These are phyloP conservation scores for Chrysanthemum lavandulifolium DNA, from an alignment of 129 eudicot species.

Conservation along the genomic window DNA sequence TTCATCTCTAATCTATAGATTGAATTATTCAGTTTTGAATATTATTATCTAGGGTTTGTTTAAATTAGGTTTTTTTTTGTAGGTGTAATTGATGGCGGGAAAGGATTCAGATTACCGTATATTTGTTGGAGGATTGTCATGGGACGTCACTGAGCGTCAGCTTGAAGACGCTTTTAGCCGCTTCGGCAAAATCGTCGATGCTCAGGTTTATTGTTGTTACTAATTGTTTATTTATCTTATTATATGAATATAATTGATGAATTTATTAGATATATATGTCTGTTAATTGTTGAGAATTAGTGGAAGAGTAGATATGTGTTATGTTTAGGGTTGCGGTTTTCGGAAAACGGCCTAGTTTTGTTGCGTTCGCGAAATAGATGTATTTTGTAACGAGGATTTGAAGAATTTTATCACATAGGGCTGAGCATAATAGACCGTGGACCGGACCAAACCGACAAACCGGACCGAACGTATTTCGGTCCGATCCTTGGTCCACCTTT, in stretches of 20 bases:
- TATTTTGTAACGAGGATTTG: background rate
- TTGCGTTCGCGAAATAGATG: background rate
- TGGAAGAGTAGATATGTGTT: background rate
- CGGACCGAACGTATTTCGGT: no score
- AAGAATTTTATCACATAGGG: background rate
- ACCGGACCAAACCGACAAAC: no score
- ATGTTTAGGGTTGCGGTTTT: background rate
- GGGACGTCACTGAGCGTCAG: constrained; percentile 84
- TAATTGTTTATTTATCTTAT: background rate
- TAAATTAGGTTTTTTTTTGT: background rate
- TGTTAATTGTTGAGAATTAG: background rate
- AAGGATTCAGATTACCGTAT: constrained; percentile 81
- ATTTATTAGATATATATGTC: background rate
- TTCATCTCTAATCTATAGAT: background rate
- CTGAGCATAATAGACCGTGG: no score
- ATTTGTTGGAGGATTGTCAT: constrained; percentile 83
- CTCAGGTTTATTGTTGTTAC: constrained; percentile 49
- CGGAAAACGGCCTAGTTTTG: background rate
- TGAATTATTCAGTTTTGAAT: constrained; percentile 1
- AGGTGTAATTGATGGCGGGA: constrained; percentile 45
- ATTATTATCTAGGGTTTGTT: background rate
- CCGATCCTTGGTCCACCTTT: no score
- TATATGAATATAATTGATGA: background rate
- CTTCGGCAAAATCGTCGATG: constrained; percentile 77
- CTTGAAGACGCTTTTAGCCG: constrained; percentile 82